Base-by-base conservation (phyloP, 2,329 filamentous ascomycete genomes). In the Pseudogymnoascus sp. region DNA sequence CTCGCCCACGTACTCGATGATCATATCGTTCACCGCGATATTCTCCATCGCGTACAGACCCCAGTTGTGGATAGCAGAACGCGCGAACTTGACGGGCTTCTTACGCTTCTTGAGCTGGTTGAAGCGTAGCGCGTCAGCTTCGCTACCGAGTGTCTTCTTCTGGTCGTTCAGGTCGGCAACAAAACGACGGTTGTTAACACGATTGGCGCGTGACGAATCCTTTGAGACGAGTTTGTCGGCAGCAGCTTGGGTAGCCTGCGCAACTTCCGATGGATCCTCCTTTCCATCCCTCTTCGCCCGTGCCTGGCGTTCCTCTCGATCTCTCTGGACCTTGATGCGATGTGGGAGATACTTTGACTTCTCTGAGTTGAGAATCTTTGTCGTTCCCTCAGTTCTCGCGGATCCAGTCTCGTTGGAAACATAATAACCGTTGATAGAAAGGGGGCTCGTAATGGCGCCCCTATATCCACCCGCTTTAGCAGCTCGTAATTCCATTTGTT, bases 71-170 rank as follows among this genome's bases (percentile, higher is more conserved):
- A 99, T 99, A 53, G 95, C 95, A 61, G 95, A 99, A 50, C 95
- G 86, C 64, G 93, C 95, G 77, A 99, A 99, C 74, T 96, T 95
- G 75, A 99, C 95, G 1, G 93, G 93, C 81, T 99, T 99, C 86
- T 97, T 99, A 66, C 95, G 90, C 79, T 97, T 99, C 83, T 97
- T 97, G 64, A 99, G 87, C 79, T 97, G 95, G 76, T 99, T 99
- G 83, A 99, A 99, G 64, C 93, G 90, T 71, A 99, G 85, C 31
- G 95, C 91, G 71, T 97, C 93, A 62, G 92, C 91, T 68, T 96
- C 93, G 66, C 86, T 85, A 62, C 88, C 89, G 19, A 91, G 82
- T 11, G 88, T 89, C 77, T 91, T 91, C 79, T 96, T 96, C 75
- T 97, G 93, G 53, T 95, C 91, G 73, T 96, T 96, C 69, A 99